Conservation (phyloP, 2,329 filamentous ascomycete genomes). For the Cryphonectria carpinicola region DNA sequence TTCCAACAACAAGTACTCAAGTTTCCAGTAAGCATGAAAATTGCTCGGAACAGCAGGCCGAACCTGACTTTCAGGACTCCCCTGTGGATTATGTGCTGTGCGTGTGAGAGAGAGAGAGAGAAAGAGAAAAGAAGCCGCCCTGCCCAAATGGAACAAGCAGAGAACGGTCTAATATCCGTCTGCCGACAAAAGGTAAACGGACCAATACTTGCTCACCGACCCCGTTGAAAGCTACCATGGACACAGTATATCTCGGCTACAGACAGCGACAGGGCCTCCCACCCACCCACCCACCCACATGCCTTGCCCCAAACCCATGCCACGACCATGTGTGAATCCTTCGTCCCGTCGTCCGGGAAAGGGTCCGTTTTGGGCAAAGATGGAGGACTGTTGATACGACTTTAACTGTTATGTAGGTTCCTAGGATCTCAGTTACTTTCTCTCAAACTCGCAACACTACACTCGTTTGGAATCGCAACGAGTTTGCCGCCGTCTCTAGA, state of each 20-base stretch:
- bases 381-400: background rate
- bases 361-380: slow-evolving; percentile 4
- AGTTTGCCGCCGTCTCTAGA: background rate
- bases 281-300: background rate
- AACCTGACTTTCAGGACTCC: background rate
- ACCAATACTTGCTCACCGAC: slow-evolving; percentile 13
- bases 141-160: background rate
- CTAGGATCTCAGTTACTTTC: background rate
- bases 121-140: background rate
- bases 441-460: background rate
- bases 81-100: background rate
- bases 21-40: background rate
- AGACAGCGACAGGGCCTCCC: slow-evolving; percentile 9
- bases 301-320: slow-evolving; percentile 6
- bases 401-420: background rate
- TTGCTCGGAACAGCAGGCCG: background rate
- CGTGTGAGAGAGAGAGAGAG: too few relatives aligned
- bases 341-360: background rate
- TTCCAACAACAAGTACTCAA: background rate
- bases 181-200: background rate
- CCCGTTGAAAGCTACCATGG: slow-evolving; percentile 19
- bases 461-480: background rate
- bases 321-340: slow-evolving; percentile 2
- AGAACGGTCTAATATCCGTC: background rate
- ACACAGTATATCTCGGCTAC: background rate